These are phyloP conservation scores for Crassisporium funariophilum DNA, from an alignment of 768 basidiomycete species.

Conservation along the genomic window DNA sequence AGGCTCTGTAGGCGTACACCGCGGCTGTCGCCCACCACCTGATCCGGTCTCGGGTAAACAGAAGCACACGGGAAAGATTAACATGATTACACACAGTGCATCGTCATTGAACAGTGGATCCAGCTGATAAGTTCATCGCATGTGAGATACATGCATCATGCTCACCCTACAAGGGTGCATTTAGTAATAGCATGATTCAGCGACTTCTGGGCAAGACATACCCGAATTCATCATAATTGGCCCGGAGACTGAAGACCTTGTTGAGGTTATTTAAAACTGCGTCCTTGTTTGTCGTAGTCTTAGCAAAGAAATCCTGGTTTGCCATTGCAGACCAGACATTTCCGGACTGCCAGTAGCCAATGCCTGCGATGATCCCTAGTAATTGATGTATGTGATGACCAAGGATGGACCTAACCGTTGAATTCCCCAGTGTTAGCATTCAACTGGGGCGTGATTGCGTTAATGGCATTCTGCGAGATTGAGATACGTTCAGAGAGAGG, in stretches of 20 bases:
- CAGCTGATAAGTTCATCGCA: neutral
- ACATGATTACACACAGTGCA: conserved; percentile 37
- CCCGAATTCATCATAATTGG: conserved; percentile 47
- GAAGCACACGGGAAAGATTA: neutral
- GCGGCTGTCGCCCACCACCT: conserved; percentile 61
- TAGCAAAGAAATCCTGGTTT: conserved; percentile 44
- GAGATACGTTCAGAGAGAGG: conserved; percentile 38
- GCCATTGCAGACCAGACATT: conserved; percentile 55
- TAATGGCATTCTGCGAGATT: conserved; percentile 44
- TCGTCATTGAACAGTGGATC: conserved; percentile 49
- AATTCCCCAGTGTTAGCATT: conserved; percentile 42
- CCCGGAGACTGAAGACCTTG: conserved; percentile 37
- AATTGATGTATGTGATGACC: neutral
- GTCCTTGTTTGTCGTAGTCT: conserved; percentile 38
- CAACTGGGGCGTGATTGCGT: conserved; percentile 41
- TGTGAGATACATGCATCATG: neutral
- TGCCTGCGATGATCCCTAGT: conserved; percentile 39
- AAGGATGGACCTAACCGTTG: conserved; percentile 32
- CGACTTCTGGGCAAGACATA: conserved; percentile 18
- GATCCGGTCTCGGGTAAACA: no score
- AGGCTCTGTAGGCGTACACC: conserved; percentile 49
- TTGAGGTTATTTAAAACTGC: conserved; percentile 43
- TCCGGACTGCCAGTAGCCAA: conserved; percentile 55
- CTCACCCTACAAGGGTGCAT: conserved; percentile 17
- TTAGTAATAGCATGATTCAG: neutral